phyloP scores from a whole-genome alignment of 73 alveolate species.

The Strombidium stylifer region DNA sequence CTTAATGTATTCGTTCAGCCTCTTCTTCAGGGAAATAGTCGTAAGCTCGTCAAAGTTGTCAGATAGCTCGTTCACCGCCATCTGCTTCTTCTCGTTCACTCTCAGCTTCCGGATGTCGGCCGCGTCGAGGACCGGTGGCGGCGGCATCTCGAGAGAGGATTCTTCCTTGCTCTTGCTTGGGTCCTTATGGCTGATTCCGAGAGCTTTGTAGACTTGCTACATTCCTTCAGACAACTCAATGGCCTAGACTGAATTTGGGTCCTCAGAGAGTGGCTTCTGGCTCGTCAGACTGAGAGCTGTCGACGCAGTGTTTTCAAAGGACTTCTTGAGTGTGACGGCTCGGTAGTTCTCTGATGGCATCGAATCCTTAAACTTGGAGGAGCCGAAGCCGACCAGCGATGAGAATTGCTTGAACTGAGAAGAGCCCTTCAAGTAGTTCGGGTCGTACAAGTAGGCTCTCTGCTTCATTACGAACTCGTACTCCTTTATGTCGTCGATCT shows the following conservation, averaged over 20 bases:
- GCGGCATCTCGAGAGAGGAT: no score
- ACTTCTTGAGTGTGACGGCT: not conserved
- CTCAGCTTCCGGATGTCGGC: not conserved
- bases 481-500: constrained; percentile 23
- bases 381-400: constrained; percentile 1
- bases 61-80: not conserved
- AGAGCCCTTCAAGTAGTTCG: not conserved
- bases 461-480: constrained; percentile 19
- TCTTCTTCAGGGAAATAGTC: no score
- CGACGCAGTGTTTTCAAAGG: not conserved
- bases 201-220: not conserved
- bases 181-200: no score
- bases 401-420: not conserved
- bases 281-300: not conserved
- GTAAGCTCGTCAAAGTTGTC: no score
- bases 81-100: not conserved
- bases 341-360: constrained; percentile 1
- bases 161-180: no score
- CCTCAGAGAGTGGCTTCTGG: not conserved
- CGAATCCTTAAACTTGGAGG: constrained; percentile 11
- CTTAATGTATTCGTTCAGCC: no score
- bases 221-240: not conserved
- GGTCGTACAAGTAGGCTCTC: constrained; percentile 10
- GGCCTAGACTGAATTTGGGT: not conserved
- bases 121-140: no score